These are phyloP conservation scores for Blastobotrys persicus DNA, from an alignment of 1,139 yeast species.

Conservation along the genomic window DNA sequence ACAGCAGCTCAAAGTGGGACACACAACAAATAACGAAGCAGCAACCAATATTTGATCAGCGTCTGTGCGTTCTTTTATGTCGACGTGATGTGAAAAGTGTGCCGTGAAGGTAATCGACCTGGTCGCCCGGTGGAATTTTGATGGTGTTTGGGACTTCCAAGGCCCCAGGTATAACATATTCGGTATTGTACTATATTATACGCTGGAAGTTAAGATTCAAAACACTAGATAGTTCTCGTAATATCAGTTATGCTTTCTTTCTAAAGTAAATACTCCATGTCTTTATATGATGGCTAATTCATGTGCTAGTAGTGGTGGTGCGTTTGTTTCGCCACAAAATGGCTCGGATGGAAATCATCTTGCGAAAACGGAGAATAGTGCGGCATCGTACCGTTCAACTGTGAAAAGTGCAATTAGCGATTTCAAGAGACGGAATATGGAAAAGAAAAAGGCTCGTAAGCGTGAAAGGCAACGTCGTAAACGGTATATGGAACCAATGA, in stretches of 20 bases:
- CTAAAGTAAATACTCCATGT: neutral
- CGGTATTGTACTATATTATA: neutral
- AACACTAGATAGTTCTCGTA: neutral
- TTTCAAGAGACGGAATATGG: slow-evolving; percentile 1
- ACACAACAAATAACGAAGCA: neutral
- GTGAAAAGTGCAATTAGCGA: slow-evolving; percentile 8
- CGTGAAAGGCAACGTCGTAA: slow-evolving; percentile 1
- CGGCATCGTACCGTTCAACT: slow-evolving; percentile 1
- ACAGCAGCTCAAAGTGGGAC: neutral
- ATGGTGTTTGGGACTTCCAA: neutral
- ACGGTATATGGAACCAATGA: slow-evolving; percentile 9
- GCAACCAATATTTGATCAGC: neutral
- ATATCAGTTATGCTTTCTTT: neutral
- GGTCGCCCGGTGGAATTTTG: neutral
- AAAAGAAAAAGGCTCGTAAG: slow-evolving; percentile 3
- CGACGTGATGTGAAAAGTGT: neutral
- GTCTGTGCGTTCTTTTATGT: neutral
- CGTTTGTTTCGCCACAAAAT: neutral
- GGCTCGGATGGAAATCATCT: neutral
- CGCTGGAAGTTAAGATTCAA: neutral
- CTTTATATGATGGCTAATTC: neutral
- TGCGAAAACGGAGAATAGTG: neutral
- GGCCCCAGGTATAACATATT: neutral
- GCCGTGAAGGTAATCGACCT: neutral
- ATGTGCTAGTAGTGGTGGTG: neutral